Percentiles rank a stretch among this genome's conserved stretches.
These are phyloP conservation scores for Ormosia emarginata DNA, from an alignment of 306 rosid species.

Conservation along the genomic window DNA sequence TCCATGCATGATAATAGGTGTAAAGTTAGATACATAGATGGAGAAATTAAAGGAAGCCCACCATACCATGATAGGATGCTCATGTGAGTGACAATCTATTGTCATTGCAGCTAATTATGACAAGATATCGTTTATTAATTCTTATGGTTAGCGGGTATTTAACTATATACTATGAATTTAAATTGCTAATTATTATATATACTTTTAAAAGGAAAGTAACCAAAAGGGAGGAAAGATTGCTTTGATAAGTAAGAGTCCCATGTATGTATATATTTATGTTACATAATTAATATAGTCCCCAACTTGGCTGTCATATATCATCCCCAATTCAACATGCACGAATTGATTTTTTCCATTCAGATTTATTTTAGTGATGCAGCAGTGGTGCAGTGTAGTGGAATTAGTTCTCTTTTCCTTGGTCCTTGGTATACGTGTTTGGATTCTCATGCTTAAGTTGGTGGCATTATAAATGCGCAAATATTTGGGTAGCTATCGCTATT, in stretches of 20 bases:
- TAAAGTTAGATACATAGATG: constrained; percentile 40
- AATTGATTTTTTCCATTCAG: neutral
- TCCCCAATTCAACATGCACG: constrained; percentile 13
- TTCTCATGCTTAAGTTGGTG: neutral
- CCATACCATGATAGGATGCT: constrained; percentile 51
- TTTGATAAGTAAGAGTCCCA: neutral
- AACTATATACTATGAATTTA: constrained; percentile 38
- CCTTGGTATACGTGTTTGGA: neutral
- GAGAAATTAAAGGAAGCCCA: constrained; percentile 27
- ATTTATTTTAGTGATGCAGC: neutral
- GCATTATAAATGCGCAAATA: neutral
- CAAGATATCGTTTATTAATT: constrained; percentile 37
- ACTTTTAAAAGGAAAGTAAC: neutral
- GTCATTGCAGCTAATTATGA: constrained; percentile 60
- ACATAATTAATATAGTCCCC: neutral
- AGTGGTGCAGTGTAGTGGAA: neutral
- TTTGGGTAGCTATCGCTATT: neutral
- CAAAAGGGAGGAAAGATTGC: neutral
- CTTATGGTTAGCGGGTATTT: constrained; percentile 64
- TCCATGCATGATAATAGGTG: constrained; percentile 68
- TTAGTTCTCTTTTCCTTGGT: no score
- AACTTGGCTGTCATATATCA: neutral
- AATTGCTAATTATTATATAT: neutral
- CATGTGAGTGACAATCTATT: constrained; percentile 65
- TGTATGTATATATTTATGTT: neutral